Evolutionary conservation across 148 eudicot genomes (phyloP).

Genomic region (Oxyria digyna): DNA sequence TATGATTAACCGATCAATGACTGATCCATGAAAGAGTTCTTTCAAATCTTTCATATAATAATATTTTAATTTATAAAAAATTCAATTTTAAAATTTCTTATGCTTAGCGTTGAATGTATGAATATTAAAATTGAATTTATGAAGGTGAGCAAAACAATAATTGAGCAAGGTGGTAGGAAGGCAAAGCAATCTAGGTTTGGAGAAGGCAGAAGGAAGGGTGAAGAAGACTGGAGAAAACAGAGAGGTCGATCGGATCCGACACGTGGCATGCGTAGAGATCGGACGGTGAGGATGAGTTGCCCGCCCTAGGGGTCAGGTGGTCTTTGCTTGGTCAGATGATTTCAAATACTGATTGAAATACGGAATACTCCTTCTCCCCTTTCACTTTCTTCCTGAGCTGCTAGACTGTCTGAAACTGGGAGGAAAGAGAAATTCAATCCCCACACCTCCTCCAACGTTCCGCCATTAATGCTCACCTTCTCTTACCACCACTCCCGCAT

Average conservation of each 20-base stretch:
- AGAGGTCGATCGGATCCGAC: constrained; percentile 3
- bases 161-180: not conserved
- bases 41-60: too few relatives aligned
- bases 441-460: not conserved
- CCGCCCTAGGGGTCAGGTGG: constrained; percentile 18
- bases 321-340: not conserved
- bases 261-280: constrained; percentile 16
- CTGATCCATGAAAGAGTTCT: too few relatives aligned
- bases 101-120: too few relatives aligned
- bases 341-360: constrained; percentile 6
- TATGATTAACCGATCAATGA: too few relatives aligned
- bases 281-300: constrained; percentile 20
- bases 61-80: too few relatives aligned
- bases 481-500: not conserved
- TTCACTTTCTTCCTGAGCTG: constrained; percentile 1
- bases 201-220: not conserved
- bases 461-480: constrained; percentile 23
- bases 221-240: not conserved
- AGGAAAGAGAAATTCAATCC: constrained; percentile 7
- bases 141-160: not conserved
- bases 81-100: too few relatives aligned
- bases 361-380: not conserved
- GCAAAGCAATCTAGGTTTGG: not conserved
- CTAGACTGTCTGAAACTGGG: not conserved
- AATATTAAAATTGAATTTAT: too few relatives aligned